Percentiles rank a stretch among this genome's conserved stretches.
phyloP scores from a whole-genome alignment of 2,329 filamentous ascomycete genomes.

The Botrytis fabae region DNA sequence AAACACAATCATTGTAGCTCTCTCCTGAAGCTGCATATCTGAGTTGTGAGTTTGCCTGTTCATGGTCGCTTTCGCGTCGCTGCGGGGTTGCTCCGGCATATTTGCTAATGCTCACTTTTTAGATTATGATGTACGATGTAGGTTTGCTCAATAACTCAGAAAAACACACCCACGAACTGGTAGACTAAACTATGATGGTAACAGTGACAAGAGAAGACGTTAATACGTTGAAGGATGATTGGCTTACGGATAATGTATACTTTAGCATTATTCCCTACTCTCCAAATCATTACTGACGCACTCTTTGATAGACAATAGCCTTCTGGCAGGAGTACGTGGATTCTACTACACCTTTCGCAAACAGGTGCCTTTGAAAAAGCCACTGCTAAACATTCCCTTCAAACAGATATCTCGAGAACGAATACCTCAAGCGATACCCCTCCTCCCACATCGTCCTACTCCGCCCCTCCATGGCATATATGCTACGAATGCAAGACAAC shows the following conservation, averaged over 20 bases:
- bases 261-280: slow-evolving; percentile 22
- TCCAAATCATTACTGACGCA: slow-evolving; percentile 21
- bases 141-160: slow-evolving; percentile 28
- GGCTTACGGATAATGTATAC: slow-evolving; percentile 89
- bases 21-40: slow-evolving; percentile 68
- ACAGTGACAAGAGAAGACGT: slow-evolving; percentile 87
- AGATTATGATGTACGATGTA: slow-evolving; percentile 68
- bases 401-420: slow-evolving; percentile 77
- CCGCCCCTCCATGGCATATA: slow-evolving; percentile 87
- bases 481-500: slow-evolving; percentile 75
- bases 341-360: slow-evolving; percentile 4
- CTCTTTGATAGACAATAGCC: slow-evolving; percentile 71
- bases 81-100: background rate
- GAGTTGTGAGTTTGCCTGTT: slow-evolving; percentile 58
- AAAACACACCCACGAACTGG: too few relatives aligned
- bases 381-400: background rate
- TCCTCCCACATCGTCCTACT: slow-evolving; percentile 87
- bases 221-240: slow-evolving; percentile 84
- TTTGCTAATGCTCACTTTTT: slow-evolving; percentile 27
- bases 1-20: slow-evolving; percentile 42
- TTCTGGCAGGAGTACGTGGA: slow-evolving; percentile 91
- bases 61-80: background rate
- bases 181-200: slow-evolving; percentile 31
- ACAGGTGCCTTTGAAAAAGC: slow-evolving; percentile 30
- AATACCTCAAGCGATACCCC: slow-evolving; percentile 77